These are phyloP conservation scores for Pyracantha coccinea DNA, from an alignment of 331 rosid species.

Conservation along the genomic window DNA sequence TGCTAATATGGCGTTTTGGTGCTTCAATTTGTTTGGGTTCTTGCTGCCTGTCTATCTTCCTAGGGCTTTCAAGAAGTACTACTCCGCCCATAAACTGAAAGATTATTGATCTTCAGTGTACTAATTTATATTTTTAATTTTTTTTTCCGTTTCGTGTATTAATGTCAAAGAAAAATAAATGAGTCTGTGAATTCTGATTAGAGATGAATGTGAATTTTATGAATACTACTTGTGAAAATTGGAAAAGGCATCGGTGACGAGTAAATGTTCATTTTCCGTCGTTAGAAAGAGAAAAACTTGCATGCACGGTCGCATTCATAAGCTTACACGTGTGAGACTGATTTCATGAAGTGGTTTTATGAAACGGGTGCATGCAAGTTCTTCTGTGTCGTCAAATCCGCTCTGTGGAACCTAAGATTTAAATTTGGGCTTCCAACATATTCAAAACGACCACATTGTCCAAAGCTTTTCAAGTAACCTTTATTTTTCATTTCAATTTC, in stretches of 20 bases:
- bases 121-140: background rate
- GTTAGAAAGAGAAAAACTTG: no score
- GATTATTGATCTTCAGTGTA: background rate
- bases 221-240: no score
- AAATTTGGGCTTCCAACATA: background rate
- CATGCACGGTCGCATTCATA: no score
- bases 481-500: slow-evolving; percentile 6
- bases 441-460: background rate
- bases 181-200: background rate
- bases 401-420: no score
- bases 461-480: background rate
- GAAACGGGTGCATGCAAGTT: no score
- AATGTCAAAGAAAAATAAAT: background rate
- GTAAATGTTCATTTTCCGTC: no score
- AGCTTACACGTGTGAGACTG: no score
- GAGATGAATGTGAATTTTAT: no score
- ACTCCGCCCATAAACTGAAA: slow-evolving; percentile 30
- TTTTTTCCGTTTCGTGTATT: background rate
- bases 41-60: slow-evolving; percentile 87
- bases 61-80: slow-evolving; percentile 60
- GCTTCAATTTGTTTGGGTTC: slow-evolving; percentile 80
- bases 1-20: slow-evolving; percentile 59
- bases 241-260: no score
- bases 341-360: no score
- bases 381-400: no score